These are phyloP conservation scores for Oemleria cerasiformis DNA, from an alignment of 306 rosid species.

Conservation along the genomic window DNA sequence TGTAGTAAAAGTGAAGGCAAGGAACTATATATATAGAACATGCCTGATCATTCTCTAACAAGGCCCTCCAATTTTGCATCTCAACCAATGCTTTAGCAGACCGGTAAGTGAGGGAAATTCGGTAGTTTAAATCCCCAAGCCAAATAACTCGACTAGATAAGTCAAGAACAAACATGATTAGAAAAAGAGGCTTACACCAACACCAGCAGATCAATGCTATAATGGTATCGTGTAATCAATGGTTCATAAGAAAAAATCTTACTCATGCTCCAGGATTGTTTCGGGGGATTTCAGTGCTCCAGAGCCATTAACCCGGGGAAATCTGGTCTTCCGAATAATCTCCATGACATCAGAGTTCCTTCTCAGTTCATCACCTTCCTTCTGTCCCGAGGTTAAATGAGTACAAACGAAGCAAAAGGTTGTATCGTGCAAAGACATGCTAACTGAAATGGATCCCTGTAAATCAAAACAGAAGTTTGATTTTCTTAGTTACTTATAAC, in stretches of 20 bases:
- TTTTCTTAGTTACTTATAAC: not conserved
- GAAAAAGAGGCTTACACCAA: constrained; percentile 1
- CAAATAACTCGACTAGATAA: constrained; percentile 79
- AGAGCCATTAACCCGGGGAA: constrained; percentile 75
- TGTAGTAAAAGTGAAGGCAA: constrained; percentile 13
- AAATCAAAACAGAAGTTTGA: constrained; percentile 32
- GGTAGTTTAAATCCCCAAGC: constrained; percentile 99
- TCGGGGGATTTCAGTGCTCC: constrained; percentile 80
- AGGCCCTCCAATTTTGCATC: constrained; percentile 99
- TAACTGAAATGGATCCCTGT: constrained; percentile 96
- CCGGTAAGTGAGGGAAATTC: constrained; percentile 85
- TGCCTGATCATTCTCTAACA: constrained; percentile 96
- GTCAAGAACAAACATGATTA: constrained; percentile 16
- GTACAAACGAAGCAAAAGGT: constrained; percentile 93
- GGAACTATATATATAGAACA: constrained; percentile 20
- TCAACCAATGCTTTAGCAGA: constrained; percentile 96
- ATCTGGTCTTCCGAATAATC: constrained; percentile 89
- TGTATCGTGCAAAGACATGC: constrained; percentile 95
- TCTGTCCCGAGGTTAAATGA: constrained; percentile 96
- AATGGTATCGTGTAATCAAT: constrained; percentile 6
- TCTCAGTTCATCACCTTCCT: constrained; percentile 95
- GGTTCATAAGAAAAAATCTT: constrained; percentile 35
- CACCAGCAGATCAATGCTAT: not conserved
- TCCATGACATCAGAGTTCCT: constrained; percentile 96
- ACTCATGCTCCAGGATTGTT: constrained; percentile 98